Conservation (phyloP, 1,139 yeast genomes). For the Suhomyces kunorum region DNA sequence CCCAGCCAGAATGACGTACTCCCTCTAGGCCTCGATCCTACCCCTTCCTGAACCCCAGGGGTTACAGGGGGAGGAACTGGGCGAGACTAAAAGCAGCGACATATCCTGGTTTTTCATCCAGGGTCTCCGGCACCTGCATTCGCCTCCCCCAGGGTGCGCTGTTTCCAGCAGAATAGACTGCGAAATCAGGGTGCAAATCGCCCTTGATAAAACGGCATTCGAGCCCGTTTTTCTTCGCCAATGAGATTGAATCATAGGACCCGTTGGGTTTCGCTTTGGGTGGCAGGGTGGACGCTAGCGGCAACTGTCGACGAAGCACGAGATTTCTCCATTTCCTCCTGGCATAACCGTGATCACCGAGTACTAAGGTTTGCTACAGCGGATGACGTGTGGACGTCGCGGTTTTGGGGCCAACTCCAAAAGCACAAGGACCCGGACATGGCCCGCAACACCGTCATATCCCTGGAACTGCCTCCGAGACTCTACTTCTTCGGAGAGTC, state of each 20-base stretch:
- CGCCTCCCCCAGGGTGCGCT: neutral
- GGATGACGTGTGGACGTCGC: slow-evolving; percentile 12
- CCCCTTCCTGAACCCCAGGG: neutral
- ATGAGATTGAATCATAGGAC: neutral
- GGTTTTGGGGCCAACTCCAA: slow-evolving; percentile 21
- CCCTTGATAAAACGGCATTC: neutral
- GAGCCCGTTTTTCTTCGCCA: neutral
- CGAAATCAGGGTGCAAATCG: neutral
- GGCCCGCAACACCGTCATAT: slow-evolving; percentile 18
- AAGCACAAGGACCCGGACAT: slow-evolving; percentile 15
- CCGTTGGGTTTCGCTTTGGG: neutral
- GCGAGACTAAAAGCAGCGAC: too few relatives aligned
- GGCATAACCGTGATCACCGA: neutral
- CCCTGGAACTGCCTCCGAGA: slow-evolving; percentile 17
- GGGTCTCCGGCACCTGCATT: too few relatives aligned
- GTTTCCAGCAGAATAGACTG: neutral
- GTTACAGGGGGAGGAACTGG: neutral
- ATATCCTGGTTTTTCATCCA: too few relatives aligned
- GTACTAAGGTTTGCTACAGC: neutral
- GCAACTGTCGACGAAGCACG: neutral
- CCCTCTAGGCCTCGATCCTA: neutral
- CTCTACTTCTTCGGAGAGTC: slow-evolving; percentile 18
- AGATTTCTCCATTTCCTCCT: too few relatives aligned
- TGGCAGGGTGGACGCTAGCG: neutral
- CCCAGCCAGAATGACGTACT: neutral